A percentile compares a stretch with the other conserved stretches of the same genome.
These are phyloP conservation scores for Funneliformis caledonium DNA, from an alignment of 371 early-diverging fungal species.

Conservation along the genomic window DNA sequence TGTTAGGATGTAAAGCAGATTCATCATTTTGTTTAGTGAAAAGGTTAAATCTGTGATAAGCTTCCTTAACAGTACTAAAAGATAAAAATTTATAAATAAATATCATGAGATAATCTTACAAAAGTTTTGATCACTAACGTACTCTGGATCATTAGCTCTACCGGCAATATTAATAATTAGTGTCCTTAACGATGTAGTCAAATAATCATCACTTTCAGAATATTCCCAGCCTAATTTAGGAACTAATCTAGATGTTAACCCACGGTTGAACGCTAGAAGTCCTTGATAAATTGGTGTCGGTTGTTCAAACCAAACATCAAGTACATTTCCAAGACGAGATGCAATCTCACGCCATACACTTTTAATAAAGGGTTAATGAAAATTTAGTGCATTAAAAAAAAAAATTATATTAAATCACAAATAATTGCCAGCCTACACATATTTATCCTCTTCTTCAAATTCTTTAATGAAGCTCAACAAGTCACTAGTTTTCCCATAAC, in stretches of 20 bases:
- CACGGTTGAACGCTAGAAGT: conserved; percentile 51
- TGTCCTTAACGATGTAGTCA: conserved; percentile 53
- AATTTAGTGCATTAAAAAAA: background rate
- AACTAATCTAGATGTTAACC: conserved; percentile 57
- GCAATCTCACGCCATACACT: conserved; percentile 63
- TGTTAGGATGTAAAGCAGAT: conserved; percentile 79
- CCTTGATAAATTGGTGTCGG: conserved; percentile 50
- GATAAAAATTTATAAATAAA: background rate
- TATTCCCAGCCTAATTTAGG: conserved; percentile 65
- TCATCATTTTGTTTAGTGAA: conserved; percentile 57
- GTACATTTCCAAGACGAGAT: conserved; percentile 49
- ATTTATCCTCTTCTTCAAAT: conserved; percentile 67
- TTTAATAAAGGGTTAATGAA: background rate
- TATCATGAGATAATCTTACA: background rate
- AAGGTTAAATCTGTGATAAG: conserved; percentile 61
- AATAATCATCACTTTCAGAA: conserved; percentile 52
- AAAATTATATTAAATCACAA: too few species aligned
- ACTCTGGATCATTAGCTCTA: conserved; percentile 47
- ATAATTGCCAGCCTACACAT: conserved; percentile 50
- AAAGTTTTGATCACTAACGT: background rate
- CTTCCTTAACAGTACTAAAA: conserved; percentile 54
- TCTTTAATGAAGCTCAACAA: conserved; percentile 63
- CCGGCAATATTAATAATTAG: conserved; percentile 56
- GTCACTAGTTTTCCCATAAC: conserved; percentile 59
- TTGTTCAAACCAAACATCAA: conserved; percentile 56